Percentiles rank a stretch among this genome's conserved stretches.
phyloP scores from a whole-genome alignment of 2,329 filamentous ascomycete genomes.

The Diaporthe sp. region DNA sequence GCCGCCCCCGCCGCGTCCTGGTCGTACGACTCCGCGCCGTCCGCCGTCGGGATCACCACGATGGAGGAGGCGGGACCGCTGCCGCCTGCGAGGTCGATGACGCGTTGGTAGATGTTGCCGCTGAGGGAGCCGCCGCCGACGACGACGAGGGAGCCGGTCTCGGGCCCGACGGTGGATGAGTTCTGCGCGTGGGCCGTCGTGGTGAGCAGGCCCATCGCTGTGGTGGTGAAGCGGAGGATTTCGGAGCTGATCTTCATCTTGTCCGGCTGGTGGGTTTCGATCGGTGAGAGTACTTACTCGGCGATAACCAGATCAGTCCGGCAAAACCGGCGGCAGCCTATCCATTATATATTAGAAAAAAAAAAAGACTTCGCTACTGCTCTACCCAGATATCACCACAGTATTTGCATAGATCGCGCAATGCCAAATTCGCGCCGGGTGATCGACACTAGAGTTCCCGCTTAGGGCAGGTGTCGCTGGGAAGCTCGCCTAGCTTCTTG shows the following conservation, averaged over 20 bases:
- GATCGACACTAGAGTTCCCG: constrained; percentile 4
- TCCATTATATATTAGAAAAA: no score
- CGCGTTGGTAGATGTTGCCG: constrained; percentile 44
- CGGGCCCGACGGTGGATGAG: constrained; percentile 40
- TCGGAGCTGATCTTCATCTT: constrained; percentile 9
- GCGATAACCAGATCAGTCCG: no score
- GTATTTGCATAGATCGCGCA: constrained; percentile 15
- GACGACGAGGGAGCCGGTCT: constrained; percentile 44
- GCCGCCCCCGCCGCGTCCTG: constrained; percentile 41
- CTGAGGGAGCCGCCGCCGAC: constrained; percentile 44
- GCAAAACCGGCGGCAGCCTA: background rate
- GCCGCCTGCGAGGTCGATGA: constrained; percentile 44
- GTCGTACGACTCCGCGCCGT: constrained; percentile 42
- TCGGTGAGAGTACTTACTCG: background rate
- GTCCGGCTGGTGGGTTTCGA: background rate
- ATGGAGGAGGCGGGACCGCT: constrained; percentile 39
- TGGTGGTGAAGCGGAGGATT: background rate
- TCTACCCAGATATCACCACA: background rate
- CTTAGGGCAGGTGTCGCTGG: constrained; percentile 11
- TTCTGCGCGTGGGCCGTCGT: background rate
- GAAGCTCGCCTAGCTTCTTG: constrained; percentile 13
- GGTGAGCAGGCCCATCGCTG: constrained; percentile 19
- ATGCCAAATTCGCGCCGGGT: background rate
- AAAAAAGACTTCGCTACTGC: no score
- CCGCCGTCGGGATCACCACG: constrained; percentile 45